Base-by-base conservation (phyloP, 352 stramenopile species). In the Phytophthora melonis region DNA sequence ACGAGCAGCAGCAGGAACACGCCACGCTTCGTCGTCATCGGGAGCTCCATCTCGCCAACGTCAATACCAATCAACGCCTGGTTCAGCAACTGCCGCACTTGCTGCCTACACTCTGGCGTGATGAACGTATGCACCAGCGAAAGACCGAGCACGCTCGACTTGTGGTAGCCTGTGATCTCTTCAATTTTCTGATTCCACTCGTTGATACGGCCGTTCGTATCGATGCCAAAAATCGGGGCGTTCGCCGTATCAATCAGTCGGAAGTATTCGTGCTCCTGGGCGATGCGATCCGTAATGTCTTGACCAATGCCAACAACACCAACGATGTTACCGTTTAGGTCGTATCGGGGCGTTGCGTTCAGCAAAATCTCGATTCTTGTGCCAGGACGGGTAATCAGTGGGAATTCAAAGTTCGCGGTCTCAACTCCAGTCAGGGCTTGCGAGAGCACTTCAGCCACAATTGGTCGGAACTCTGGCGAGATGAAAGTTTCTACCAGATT, bases 401-500 rank as follows among this genome's bases (percentile, higher is more conserved):
- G 68, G 30, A 75, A 75, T 19, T 75, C 68, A 34, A 75, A 76
- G 30, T 76, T 76, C 1, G 69, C 69, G 13, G 69, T 76, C 19
- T 95, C 77, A 11, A 85, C 83, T 34, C 88, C 88, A 53, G 81
- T 78, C 3, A 95, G 70, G 25, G 86, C 88, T 70, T 91, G 87
- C 3, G 84, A 86, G 7, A 94, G 43, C 16, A 94, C 86, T 56
- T 90, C 82, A 9, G 84, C 84, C 27, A 94, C 87, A 34, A 86
- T 83, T 10, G 83, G 82, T 36, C 84, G 75, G 58, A 86, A 92
- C 52, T 93, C 86, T 11, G 83, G 78, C 0, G 86, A 92, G 36
- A 95, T 95, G 63, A 98, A 97, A 21, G 83, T 95, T 70, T 91
- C 81, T 4, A 96, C 89, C 14, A 95, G 67, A 43, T 93, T 92